Conservation (phyloP, 768 basidiomycete genomes). For the Psilocybe tampanensis region DNA sequence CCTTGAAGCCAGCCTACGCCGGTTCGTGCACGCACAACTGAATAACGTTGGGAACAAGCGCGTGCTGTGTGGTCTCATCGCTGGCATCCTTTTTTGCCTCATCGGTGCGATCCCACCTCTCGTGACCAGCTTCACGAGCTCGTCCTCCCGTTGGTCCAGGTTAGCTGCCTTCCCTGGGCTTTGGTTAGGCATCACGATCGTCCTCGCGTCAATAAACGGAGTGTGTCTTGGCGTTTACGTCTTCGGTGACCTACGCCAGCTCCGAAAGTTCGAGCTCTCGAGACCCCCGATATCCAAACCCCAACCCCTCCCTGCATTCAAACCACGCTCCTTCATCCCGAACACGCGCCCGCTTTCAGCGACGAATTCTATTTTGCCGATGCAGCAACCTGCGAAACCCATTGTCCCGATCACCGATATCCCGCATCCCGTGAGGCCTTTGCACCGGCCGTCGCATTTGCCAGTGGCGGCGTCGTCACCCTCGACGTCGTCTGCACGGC, state of each 20-base stretch:
- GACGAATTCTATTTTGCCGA: constrained; percentile 13
- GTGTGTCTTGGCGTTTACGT: constrained; percentile 80
- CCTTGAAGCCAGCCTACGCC: constrained; percentile 63
- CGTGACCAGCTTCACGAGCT: constrained; percentile 46
- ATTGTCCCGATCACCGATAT: constrained; percentile 7
- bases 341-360: constrained; percentile 18
- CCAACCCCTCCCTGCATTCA: constrained; percentile 33
- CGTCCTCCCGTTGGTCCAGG: constrained; percentile 57
- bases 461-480: constrained; percentile 13
- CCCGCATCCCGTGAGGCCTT: not conserved
- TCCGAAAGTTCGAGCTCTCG: constrained; percentile 77
- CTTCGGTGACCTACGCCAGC: constrained; percentile 78
- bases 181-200: constrained; percentile 67
- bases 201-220: constrained; percentile 67
- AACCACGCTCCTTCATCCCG: constrained; percentile 6
- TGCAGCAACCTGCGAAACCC: constrained; percentile 8
- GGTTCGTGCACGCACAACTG: constrained; percentile 70
- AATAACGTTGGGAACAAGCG: constrained; percentile 73
- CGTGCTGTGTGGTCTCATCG: constrained; percentile 70
- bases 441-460: constrained; percentile 12
- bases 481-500: constrained; percentile 3
- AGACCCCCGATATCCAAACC: constrained; percentile 65
- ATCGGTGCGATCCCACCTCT: constrained; percentile 52
- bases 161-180: constrained; percentile 64
- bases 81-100: constrained; percentile 53